phyloP scores from a whole-genome alignment of 805 yeast genomes.

The Saccharomycopsis amapae region DNA sequence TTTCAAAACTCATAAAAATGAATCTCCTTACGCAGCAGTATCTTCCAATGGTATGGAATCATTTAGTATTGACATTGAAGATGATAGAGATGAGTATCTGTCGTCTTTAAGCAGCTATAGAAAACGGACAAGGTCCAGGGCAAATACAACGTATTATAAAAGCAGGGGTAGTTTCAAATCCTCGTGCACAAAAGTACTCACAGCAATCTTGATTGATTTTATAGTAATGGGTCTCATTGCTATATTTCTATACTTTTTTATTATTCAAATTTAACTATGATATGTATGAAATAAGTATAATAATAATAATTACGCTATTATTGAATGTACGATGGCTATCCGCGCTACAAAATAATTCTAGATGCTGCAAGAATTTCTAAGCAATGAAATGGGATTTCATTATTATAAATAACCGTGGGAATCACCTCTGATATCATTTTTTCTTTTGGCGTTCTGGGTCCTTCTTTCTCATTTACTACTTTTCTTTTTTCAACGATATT shows the following conservation, averaged over 20 bases:
- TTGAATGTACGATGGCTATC: background rate
- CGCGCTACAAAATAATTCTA: too few relatives aligned
- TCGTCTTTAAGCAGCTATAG: constrained; percentile 4
- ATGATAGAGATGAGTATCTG: constrained; percentile 5
- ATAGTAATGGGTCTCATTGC: constrained; percentile 6
- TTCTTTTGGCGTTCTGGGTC: too few relatives aligned
- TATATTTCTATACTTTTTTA: background rate
- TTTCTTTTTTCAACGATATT: too few relatives aligned
- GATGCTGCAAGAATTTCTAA: background rate
- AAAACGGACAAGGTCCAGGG: constrained; percentile 4
- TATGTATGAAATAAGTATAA: background rate
- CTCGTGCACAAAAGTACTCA: background rate
- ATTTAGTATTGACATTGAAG: constrained; percentile 8
- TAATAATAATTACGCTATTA: background rate
- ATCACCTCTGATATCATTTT: too few relatives aligned
- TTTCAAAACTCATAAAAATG: background rate
- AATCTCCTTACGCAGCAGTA: constrained; percentile 11
- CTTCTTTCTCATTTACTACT: too few relatives aligned
- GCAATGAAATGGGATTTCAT: too few relatives aligned
- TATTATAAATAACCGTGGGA: too few relatives aligned
- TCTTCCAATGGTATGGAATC: constrained; percentile 4
- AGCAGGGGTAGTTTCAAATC: background rate
- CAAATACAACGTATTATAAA: background rate
- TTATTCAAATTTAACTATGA: too few relatives aligned
- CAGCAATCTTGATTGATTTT: constrained; percentile 3